A percentile compares a stretch with the other conserved stretches of the same genome.
Conservation (phyloP, 352 stramenopile species). For the Thalassiosira mediterranea region DNA sequence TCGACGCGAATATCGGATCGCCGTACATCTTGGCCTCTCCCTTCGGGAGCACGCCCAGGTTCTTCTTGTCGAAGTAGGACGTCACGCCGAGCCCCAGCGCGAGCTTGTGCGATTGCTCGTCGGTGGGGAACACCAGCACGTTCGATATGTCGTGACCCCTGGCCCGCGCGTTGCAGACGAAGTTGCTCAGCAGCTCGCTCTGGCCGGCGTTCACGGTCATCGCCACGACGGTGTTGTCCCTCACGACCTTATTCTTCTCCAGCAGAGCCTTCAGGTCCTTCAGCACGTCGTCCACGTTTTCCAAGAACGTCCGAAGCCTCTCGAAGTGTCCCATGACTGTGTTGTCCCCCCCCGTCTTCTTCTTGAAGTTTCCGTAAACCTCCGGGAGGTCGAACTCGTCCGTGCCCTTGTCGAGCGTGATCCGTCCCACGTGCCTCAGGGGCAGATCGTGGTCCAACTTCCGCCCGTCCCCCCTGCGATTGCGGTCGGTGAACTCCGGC, state of each 20-base stretch:
- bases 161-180: slow-evolving; percentile 49
- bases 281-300: slow-evolving; percentile 55
- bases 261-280: slow-evolving; percentile 46
- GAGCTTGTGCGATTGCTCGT: slow-evolving; percentile 45
- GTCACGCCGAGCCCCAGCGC: slow-evolving; percentile 43
- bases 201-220: slow-evolving; percentile 78
- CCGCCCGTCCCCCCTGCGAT: slow-evolving; percentile 24
- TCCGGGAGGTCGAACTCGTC: slow-evolving; percentile 52
- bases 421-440: slow-evolving; percentile 41
- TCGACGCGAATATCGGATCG: slow-evolving; percentile 64
- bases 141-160: slow-evolving; percentile 49
- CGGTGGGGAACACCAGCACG: slow-evolving; percentile 68
- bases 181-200: slow-evolving; percentile 65
- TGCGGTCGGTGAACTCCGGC: slow-evolving; percentile 15
- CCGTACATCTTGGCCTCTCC: slow-evolving; percentile 59
- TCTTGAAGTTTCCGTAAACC: slow-evolving; percentile 23
- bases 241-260: slow-evolving; percentile 53
- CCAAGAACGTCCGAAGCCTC: slow-evolving; percentile 46
- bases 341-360: too few species aligned
- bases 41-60: slow-evolving; percentile 47
- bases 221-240: slow-evolving; percentile 71
- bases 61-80: slow-evolving; percentile 56
- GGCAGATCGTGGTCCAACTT: slow-evolving; percentile 21
- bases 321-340: slow-evolving; percentile 58
- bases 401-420: slow-evolving; percentile 49